A percentile compares a stretch with the other conserved stretches of the same genome.
phyloP scores from a whole-genome alignment of 129 eudicot species.

The Helichrysum umbraculigerum region DNA sequence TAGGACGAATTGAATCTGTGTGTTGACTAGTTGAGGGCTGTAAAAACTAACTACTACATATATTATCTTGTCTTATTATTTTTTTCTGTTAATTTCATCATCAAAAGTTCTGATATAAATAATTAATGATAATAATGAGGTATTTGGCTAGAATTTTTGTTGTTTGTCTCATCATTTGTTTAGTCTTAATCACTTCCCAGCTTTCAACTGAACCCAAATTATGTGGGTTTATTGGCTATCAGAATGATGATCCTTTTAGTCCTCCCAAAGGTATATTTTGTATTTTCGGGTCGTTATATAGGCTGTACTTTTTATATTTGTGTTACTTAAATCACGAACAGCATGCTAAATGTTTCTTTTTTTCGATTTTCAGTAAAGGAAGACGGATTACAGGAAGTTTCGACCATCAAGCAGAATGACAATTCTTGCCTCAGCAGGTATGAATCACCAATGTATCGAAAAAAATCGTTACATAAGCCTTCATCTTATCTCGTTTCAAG shows the following conservation, averaged over 20 bases:
- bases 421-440: not conserved
- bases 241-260: not conserved
- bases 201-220: not conserved
- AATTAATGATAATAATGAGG: not conserved
- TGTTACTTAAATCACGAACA: not conserved
- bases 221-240: not conserved
- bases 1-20: too few species aligned
- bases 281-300: too few species aligned
- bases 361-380: not conserved
- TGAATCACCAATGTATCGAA: not conserved
- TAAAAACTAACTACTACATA: not conserved
- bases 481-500: not conserved
- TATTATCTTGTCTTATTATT: not conserved
- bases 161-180: not conserved
- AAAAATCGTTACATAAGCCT: not conserved
- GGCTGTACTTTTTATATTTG: too few species aligned
- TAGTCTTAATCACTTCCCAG: not conserved
- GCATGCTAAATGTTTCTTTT: not conserved
- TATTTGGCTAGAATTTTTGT: not conserved
- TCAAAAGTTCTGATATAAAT: not conserved
- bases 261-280: not conserved
- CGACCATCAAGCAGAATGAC: not conserved
- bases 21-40: not conserved
- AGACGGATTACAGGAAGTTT: not conserved
- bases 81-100: not conserved